Conservation (phyloP, 2,329 filamentous ascomycete genomes). For the Botryotinia globosa region DNA sequence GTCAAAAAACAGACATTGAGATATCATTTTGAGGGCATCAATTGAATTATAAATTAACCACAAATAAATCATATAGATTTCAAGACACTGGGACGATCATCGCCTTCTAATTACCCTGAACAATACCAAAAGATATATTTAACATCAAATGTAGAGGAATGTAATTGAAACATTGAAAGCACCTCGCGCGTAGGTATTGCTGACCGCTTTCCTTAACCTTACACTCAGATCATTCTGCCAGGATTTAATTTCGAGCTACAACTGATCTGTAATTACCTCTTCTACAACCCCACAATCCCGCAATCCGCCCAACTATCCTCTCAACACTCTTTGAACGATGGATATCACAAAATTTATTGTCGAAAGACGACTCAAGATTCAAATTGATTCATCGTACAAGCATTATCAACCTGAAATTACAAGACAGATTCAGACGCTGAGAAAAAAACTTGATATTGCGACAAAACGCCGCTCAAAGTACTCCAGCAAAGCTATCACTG, state of each 20-base stretch:
- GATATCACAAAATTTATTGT: constrained; percentile 74
- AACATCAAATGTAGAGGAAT: no score
- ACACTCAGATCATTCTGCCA: neutral
- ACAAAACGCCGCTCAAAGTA: constrained; percentile 88
- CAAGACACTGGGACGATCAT: no score
- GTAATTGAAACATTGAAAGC: no score
- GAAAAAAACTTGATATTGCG: constrained; percentile 79
- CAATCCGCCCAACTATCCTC: neutral
- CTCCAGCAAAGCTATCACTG: constrained; percentile 67
- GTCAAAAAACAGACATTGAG: neutral
- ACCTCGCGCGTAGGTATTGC: no score
- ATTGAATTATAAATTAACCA: no score
- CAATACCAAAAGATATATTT: no score
- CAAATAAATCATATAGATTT: no score
- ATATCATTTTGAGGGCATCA: neutral
- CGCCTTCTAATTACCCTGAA: no score
- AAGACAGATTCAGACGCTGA: constrained; percentile 57
- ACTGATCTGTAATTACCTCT: neutral
- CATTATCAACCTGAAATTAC: no score
- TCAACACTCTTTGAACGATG: constrained; percentile 22
- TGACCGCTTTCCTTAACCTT: neutral
- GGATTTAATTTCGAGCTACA: neutral
- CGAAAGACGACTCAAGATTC: constrained; percentile 48
- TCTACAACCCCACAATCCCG: constrained; percentile 19
- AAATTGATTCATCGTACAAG: no score